These are phyloP conservation scores for Pseudoperonospora humuli DNA, from an alignment of 352 stramenopile genomes.

Conservation along the genomic window DNA sequence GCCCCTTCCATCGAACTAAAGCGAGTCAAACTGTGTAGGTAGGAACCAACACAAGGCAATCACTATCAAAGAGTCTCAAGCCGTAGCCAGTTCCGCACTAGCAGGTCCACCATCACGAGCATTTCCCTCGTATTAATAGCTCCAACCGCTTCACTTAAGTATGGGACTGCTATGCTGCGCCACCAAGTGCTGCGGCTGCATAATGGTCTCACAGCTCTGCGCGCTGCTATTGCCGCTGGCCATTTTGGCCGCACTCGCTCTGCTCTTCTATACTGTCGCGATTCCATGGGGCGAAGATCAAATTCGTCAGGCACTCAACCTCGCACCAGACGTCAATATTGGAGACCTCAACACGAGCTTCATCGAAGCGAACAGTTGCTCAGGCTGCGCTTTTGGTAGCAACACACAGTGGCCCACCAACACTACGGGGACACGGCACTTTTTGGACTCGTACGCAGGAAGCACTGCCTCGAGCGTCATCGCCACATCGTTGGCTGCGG, in stretches of 20 bases:
- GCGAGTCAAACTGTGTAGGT: too few relatives aligned
- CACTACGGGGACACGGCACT: slow-evolving; percentile 54
- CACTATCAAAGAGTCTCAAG: too few relatives aligned
- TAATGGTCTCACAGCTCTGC: slow-evolving; percentile 63
- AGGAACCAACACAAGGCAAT: too few relatives aligned
- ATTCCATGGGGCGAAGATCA: slow-evolving; percentile 71
- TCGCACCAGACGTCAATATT: slow-evolving; percentile 42
- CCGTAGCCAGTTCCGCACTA: slow-evolving; percentile 19
- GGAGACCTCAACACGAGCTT: slow-evolving; percentile 40
- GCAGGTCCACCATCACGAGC: slow-evolving; percentile 15
- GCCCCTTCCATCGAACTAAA: too few relatives aligned
- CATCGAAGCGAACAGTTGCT: slow-evolving; percentile 61
- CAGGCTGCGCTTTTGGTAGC: slow-evolving; percentile 73
- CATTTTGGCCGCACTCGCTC: slow-evolving; percentile 40
- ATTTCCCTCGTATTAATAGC: not conserved
- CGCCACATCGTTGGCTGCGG: slow-evolving; percentile 51
- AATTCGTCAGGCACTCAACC: slow-evolving; percentile 44
- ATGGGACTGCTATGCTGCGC: slow-evolving; percentile 48
- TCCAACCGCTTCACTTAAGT: not conserved
- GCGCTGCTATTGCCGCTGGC: slow-evolving; percentile 47
- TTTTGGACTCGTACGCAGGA: slow-evolving; percentile 65
- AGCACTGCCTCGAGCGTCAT: slow-evolving; percentile 56
- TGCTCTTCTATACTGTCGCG: slow-evolving; percentile 63
- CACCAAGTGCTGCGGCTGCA: slow-evolving; percentile 72
- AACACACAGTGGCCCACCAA: slow-evolving; percentile 81